These are phyloP conservation scores for Hirsutella thompsonii DNA, from an alignment of 2,329 filamentous ascomycete genomes.

Conservation along the genomic window DNA sequence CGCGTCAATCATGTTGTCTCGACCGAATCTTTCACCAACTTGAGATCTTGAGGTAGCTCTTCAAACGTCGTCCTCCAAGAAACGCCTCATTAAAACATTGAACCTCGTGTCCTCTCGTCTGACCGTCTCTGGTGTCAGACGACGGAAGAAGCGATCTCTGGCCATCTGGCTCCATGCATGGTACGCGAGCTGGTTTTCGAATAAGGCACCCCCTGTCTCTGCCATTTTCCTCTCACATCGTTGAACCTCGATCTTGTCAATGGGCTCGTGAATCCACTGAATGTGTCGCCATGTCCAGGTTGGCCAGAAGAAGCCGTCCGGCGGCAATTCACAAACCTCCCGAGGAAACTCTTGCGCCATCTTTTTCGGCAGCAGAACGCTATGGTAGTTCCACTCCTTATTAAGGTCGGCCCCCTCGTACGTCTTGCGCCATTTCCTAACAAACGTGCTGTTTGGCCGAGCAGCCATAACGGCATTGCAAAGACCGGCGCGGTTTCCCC, in stretches of 20 bases:
- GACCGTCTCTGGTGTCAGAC: slow-evolving; percentile 3
- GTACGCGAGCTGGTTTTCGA: slow-evolving; percentile 7
- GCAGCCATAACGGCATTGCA: slow-evolving; percentile 7
- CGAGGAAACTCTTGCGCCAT: slow-evolving; percentile 1
- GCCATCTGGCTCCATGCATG: slow-evolving; percentile 7
- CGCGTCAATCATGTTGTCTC: too few relatives aligned
- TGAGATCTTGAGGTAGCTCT: too few relatives aligned
- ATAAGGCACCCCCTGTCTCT: slow-evolving; percentile 5
- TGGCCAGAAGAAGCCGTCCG: slow-evolving; percentile 8
- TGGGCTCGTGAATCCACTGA: slow-evolving; percentile 7
- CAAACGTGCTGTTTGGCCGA: slow-evolving; percentile 7
- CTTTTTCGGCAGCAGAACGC: slow-evolving; percentile 4
- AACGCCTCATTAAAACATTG: slow-evolving; percentile 7
- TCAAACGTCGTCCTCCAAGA: slow-evolving; percentile 6
- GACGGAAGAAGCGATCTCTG: slow-evolving; percentile 1
- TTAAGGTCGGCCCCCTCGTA: slow-evolving; percentile 1
- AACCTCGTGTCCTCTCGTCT: slow-evolving; percentile 6
- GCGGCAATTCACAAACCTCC: slow-evolving; percentile 5
- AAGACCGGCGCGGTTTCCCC: slow-evolving; percentile 6
- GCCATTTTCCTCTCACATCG: slow-evolving; percentile 4
- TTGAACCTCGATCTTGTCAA: slow-evolving; percentile 1
- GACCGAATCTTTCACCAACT: too few relatives aligned
- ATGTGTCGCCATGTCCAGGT: slow-evolving; percentile 7
- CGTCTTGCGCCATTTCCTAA: slow-evolving; percentile 5
- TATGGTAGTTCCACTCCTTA: slow-evolving; percentile 3